phyloP scores from a whole-genome alignment of 2,329 filamentous ascomycete species.

The Calonectria fujianensis region DNA sequence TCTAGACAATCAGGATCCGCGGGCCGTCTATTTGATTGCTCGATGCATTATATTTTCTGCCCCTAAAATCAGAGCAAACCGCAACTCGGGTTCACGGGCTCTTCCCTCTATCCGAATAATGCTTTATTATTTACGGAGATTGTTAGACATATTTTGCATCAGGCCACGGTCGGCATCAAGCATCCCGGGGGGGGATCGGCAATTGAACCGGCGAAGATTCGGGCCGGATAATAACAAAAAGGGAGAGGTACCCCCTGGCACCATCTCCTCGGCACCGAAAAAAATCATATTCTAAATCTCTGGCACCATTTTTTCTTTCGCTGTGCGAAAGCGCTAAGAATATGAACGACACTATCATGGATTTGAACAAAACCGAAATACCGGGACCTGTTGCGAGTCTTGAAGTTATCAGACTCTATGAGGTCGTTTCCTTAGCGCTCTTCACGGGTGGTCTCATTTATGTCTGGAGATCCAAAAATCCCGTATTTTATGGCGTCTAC shows the following conservation, averaged over 20 bases:
- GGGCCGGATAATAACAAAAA: neutral
- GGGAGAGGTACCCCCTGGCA: neutral
- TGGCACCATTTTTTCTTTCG: neutral
- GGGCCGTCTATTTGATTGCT: too few relatives aligned
- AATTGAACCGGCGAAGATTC: neutral
- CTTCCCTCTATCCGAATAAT: too few relatives aligned
- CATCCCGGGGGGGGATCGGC: too few relatives aligned
- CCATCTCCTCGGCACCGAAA: neutral
- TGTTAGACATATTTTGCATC: too few relatives aligned
- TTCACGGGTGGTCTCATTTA: neutral
- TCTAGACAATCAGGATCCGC: too few relatives aligned
- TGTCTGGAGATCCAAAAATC: neutral
- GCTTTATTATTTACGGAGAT: too few relatives aligned
- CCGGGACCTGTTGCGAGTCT: neutral
- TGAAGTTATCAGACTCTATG: conserved; percentile 1
- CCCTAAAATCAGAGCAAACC: too few relatives aligned
- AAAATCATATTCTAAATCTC: neutral
- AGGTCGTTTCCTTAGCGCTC: neutral
- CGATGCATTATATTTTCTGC: too few relatives aligned
- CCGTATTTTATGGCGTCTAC: neutral
- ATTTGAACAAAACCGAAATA: neutral
- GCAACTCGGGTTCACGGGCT: too few relatives aligned
- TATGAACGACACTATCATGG: neutral
- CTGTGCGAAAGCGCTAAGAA: neutral
- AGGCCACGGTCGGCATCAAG: too few relatives aligned